Evolutionary conservation across 23 red algal species (phyloP).

Genomic region (Gracilaria vermiculophylla): DNA sequence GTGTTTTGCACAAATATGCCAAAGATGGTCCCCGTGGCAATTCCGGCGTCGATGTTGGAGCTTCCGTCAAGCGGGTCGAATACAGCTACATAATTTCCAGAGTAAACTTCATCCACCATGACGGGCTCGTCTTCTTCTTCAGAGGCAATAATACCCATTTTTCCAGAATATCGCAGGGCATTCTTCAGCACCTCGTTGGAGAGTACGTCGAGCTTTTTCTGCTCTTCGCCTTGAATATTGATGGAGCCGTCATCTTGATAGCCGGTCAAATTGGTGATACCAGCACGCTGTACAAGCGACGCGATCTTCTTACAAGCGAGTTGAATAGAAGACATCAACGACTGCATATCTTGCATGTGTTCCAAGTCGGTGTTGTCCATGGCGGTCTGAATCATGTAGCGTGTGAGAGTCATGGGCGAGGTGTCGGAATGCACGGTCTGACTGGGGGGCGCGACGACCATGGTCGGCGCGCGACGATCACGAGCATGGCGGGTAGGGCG

Average conservation of each 20-base stretch:
- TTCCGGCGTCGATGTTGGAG: slow-evolving; percentile 93
- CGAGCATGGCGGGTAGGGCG: slow-evolving; percentile 5
- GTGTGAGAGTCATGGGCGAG: slow-evolving; percentile 88
- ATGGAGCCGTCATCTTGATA: slow-evolving; percentile 64
- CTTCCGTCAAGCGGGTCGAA: slow-evolving; percentile 98
- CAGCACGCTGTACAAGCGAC: slow-evolving; percentile 93
- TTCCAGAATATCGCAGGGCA: slow-evolving; percentile 87
- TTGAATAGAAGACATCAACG: slow-evolving; percentile 86
- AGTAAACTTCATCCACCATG: slow-evolving; percentile 92
- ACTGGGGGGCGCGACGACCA: slow-evolving; percentile 43
- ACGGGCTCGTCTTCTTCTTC: slow-evolving; percentile 99
- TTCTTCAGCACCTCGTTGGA: slow-evolving; percentile 98
- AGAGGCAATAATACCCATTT: slow-evolving; percentile 91
- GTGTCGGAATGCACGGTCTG: slow-evolving; percentile 46
- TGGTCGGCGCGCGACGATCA: slow-evolving; percentile 6
- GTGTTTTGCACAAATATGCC: slow-evolving; percentile 82
- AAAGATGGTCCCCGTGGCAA: slow-evolving; percentile 98
- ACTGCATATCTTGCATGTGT: slow-evolving; percentile 86
- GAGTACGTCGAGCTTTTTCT: slow-evolving; percentile 98
- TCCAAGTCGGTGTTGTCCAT: slow-evolving; percentile 76
- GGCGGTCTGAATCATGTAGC: slow-evolving; percentile 78
- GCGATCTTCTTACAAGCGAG: slow-evolving; percentile 96
- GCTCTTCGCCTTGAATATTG: slow-evolving; percentile 98
- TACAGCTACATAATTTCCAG: slow-evolving; percentile 90
- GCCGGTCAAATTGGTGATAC: slow-evolving; percentile 94